Evolutionary conservation across 2,329 filamentous ascomycete species (phyloP).

Genomic region (Ceratocystis eucalypticola): DNA sequence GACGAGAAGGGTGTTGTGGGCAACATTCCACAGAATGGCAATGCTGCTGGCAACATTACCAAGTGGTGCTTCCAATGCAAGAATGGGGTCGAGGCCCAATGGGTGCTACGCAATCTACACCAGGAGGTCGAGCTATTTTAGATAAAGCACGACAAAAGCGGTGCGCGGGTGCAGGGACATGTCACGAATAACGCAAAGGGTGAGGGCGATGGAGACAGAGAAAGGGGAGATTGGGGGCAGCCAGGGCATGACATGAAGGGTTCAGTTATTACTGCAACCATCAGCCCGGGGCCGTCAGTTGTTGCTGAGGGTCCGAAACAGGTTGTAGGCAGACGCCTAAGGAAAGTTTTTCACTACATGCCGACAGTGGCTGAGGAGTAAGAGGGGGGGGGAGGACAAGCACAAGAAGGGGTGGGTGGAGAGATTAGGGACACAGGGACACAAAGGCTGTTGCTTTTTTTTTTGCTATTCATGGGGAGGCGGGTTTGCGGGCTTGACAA

Average conservation of each 20-base stretch:
- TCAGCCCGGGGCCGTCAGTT: not conserved
- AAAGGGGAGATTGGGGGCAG: not conserved
- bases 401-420: not conserved
- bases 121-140: conserved; percentile 34
- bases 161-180: not conserved
- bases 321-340: not conserved
- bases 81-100: conserved; percentile 39
- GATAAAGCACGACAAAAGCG: not conserved
- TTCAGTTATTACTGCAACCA: not conserved
- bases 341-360: not conserved
- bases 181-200: not conserved
- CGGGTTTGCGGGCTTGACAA: not conserved
- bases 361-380: conserved; percentile 4
- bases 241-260: not conserved
- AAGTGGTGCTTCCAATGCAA: conserved; percentile 52
- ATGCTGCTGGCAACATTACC: conserved; percentile 41
- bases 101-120: conserved; percentile 43
- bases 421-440: not conserved
- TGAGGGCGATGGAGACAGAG: not conserved
- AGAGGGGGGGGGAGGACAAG: not conserved
- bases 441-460: conserved; percentile 7
- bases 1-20: conserved; percentile 46
- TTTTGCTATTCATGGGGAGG: not conserved
- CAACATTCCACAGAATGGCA: conserved; percentile 37
- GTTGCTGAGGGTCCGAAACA: not conserved